Percentiles rank a stretch among this genome's conserved stretches.
Evolutionary conservation across 192 early-diverging fungal genomes (phyloP).

Genomic region (Umbelopsis isabellina): DNA sequence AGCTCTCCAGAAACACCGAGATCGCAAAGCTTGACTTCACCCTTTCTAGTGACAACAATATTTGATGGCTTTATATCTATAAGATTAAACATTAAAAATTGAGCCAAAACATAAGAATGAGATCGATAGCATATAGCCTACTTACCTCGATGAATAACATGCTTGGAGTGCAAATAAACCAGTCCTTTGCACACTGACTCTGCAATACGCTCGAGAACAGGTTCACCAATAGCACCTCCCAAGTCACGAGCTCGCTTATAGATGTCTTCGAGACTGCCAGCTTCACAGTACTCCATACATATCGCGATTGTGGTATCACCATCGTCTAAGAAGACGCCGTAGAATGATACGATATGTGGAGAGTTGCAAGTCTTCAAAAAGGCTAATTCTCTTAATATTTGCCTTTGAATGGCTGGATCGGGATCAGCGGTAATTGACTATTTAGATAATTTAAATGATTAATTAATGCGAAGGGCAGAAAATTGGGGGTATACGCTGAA

Average conservation of each 20-base stretch:
- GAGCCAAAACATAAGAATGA: background rate
- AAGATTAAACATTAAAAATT: background rate
- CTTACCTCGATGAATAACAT: constrained; percentile 90
- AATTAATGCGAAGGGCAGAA: background rate
- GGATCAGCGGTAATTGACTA: constrained; percentile 66
- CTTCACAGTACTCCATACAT: constrained; percentile 97
- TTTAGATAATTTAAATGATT: background rate
- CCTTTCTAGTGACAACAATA: constrained; percentile 86
- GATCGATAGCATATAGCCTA: background rate
- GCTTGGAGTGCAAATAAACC: constrained; percentile 84
- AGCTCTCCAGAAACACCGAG: constrained; percentile 95
- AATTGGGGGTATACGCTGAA: background rate
- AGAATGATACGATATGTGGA: constrained; percentile 93
- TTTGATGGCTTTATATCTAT: constrained; percentile 98
- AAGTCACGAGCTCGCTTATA: constrained; percentile 76
- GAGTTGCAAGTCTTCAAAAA: constrained; percentile 89
- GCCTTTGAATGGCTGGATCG: constrained; percentile 72
- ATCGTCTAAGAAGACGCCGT: constrained; percentile 88
- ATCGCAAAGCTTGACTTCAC: constrained; percentile 96
- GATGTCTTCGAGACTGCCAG: constrained; percentile 90
- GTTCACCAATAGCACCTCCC: constrained; percentile 84
- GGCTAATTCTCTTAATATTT: constrained; percentile 91
- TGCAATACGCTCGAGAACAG: constrained; percentile 86
- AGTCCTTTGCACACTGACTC: constrained; percentile 87
- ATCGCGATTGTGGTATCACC: constrained; percentile 82